Base-by-base conservation (phyloP, 2,329 filamentous ascomycete genomes). In the Beauveria sp. region DNA sequence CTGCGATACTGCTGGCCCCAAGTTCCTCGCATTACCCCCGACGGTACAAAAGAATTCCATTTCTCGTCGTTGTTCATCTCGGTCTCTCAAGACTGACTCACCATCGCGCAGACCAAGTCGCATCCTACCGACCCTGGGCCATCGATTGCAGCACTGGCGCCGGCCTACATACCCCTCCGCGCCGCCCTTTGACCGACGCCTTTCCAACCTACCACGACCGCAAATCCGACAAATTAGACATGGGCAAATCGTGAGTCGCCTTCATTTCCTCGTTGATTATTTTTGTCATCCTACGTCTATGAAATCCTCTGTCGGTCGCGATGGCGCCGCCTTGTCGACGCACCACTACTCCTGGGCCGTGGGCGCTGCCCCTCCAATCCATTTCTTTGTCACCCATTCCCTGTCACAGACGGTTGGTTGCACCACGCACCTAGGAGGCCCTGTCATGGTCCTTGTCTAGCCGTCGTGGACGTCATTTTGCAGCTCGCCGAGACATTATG, bases 231-330 rank as follows among this genome's bases (percentile, higher is more conserved):
- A 45, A 45, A 20, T n/a, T 5, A 52, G 40, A 51, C 57, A 61
- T 61, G 59, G 59, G 59, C 22, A 61, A 61, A 61, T 61, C 59
- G 59, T 61, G 52, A 61, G 59, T 61, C 24, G 30, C 20, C 34
- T 24, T 24, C 40, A 20, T 43, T 38, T 24, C 28, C n/a, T 43
- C 22, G 20, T 53, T 26, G 14, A 4, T n/a, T 10, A n/a, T 24
- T 18, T 9, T 16, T 16, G 7, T 38, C 40, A 14, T 24, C 24
- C 18, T 30, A 16, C 54, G 5, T 30, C 14, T 28, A 26, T 9
- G 30, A 24, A 20, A 38, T 16, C 6, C 34, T 47, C 28, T 20
- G 28, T n/a, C 49, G 26, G 16, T 18, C 2, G 30, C 34, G 42
- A 30, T 22, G 42, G 14, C 24, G 53, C 45, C 28, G 22, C 26